A percentile compares a stretch with the other conserved stretches of the same genome.
phyloP scores from a whole-genome alignment of 306 rosid genomes.

The Rosa lucieae region DNA sequence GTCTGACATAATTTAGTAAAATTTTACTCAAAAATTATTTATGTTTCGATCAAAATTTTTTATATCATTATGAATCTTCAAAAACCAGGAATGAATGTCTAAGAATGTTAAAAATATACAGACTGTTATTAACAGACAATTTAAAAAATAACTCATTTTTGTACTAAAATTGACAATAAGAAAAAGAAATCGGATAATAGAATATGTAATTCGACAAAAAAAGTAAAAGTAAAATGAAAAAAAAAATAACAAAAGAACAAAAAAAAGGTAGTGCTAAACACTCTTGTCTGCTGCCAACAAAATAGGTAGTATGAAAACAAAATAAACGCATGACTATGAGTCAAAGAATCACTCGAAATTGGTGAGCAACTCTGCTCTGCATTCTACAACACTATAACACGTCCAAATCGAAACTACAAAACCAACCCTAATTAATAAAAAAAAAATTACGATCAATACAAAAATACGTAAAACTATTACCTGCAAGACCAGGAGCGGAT shows the following conservation, averaged over 20 bases:
- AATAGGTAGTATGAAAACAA: neutral
- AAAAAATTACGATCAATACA: neutral
- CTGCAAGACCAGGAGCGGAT: constrained; percentile 69
- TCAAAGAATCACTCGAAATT: neutral
- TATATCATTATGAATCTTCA: neutral
- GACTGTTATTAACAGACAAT: neutral
- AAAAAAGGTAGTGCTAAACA: neutral
- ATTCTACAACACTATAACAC: neutral
- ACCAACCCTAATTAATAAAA: no score
- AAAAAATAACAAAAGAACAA: no score
- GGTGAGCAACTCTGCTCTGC: neutral
- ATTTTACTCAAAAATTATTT: no score
- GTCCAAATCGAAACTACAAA: neutral
- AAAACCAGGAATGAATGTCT: neutral
- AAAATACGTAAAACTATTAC: constrained; percentile 23
- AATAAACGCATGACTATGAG: no score
- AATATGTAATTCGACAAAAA: no score
- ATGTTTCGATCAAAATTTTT: no score
- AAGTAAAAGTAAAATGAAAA: no score
- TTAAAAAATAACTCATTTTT: no score
- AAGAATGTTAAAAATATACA: no score
- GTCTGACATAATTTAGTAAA: no score
- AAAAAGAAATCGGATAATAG: no score
- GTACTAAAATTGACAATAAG: no score
- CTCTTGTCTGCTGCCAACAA: neutral